Evolutionary conservation across 495 filamentous ascomycete species (phyloP).

Genomic region (Achaetomiella virescens): DNA sequence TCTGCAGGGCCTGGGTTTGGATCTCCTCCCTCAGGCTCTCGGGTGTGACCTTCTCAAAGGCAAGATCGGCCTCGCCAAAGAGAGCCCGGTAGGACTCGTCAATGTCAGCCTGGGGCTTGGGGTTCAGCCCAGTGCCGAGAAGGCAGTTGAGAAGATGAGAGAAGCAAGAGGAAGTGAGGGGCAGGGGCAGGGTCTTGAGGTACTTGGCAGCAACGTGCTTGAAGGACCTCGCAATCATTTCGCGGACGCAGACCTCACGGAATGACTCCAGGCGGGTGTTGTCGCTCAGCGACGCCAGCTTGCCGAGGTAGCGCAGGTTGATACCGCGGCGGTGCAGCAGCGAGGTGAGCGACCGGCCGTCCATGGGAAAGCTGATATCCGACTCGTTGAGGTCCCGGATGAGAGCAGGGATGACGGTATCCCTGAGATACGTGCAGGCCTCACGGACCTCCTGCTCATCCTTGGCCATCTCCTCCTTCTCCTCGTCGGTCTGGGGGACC

Average conservation of each 20-base stretch:
- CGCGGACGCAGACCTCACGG: conserved; percentile 68
- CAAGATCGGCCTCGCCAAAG: conserved; percentile 77
- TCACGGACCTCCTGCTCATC: conserved; percentile 87
- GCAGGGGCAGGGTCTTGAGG: conserved; percentile 71
- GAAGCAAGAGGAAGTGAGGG: conserved; percentile 67
- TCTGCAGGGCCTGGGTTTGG: conserved; percentile 58
- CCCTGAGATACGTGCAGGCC: conserved; percentile 70
- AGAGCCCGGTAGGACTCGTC: conserved; percentile 66
- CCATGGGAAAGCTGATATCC: conserved; percentile 96
- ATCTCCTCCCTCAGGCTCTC: conserved; percentile 63
- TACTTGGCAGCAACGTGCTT: conserved; percentile 84
- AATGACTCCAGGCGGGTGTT: conserved; percentile 71
- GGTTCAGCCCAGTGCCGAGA: conserved; percentile 70
- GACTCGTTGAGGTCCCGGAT: conserved; percentile 82
- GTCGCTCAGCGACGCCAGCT: conserved; percentile 62
- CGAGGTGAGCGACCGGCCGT: conserved; percentile 80
- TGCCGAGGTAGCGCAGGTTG: conserved; percentile 92
- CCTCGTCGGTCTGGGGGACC: conserved; percentile 78
- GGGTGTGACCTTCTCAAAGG: conserved; percentile 71
- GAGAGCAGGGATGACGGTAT: conserved; percentile 63
- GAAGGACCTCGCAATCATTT: conserved; percentile 90
- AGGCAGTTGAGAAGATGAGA: conserved; percentile 93
- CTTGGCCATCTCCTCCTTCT: conserved; percentile 74
- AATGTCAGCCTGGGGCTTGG: conserved; percentile 65
- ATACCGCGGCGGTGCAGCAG: conserved; percentile 96